Base-by-base conservation (phyloP, 179 eudicot genomes). In the Beta corolliflora region DNA sequence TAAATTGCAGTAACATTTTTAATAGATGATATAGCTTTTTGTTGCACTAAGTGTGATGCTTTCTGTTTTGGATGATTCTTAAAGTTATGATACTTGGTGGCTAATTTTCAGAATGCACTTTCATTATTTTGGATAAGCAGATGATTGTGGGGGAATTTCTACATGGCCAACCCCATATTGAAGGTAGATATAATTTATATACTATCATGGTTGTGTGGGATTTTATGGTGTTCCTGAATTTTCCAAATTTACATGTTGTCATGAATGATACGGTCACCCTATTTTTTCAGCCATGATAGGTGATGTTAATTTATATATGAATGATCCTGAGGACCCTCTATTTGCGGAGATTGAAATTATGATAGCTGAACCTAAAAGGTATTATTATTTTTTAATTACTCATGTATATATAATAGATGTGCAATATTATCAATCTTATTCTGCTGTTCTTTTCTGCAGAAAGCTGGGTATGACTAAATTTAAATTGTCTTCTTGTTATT, bases 351-450 rank as follows among this genome's bases (percentile, higher is more conserved):
- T 95, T 69, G 99, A 95, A 87, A 95, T 93, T 65, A 95, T 95
- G 99, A 91, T 95, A 61, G 99, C 98, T 81, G 99, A 95, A 80
- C 88, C 87, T 55, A 93, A 89, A 86, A 90, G 97, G 98, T 95
- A 88, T 36, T 21, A n/a, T n/a, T n/a, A n/a, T 6, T 73, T 44
- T 18, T 41, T 5, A 55, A 14, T 19, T 55, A 21, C 59, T 50
- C 58, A 52, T 73, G 23, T 21, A 19, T 36, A 14, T 18, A 15
- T 48, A 0, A 29, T 75, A 16, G 60, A 31, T 75, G 23, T 36
- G 52, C 23, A 14, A 31, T 52, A n/a, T 52, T 73, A 36, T 7
- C 16, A 69, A 66, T 44, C 52, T n/a, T 72, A 74, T 55, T 14
- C 41, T 29, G 18, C 36, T 3, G 41, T 73, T 15, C 21, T 29